Evolutionary conservation across 2,329 filamentous ascomycete species (phyloP), one percentile per base, ranked within the genome.

Genomic region (Scolecobasidium constrictum): DNA sequence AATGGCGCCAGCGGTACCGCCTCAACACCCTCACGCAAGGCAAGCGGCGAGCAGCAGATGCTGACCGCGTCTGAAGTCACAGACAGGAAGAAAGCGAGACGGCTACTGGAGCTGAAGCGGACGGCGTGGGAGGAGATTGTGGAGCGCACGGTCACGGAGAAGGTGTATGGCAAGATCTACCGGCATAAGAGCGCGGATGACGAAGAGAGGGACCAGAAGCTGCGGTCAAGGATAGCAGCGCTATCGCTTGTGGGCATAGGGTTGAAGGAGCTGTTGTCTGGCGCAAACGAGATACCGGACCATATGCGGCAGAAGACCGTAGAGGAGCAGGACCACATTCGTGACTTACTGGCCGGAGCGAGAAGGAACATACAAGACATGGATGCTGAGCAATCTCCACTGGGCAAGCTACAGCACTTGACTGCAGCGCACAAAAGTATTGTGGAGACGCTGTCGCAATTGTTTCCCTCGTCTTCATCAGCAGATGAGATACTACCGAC

Each of bases 401-500:
- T 95, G 2, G 92, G 87, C 15, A 98, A 98, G 64, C 73, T 96
- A 34, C 84, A 87, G 54, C 81, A 87, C 54, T 71, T 98, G 44
- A 94, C 88, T 50, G 78, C 81, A 31, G 85, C 86, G 3, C 92
- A 96, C 61, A 93, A 93, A 66, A 83, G 81, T 49, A 96, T 98
- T 49, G 92, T 98, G 38, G 90, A 96, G 59, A 88, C 87, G 4
- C 59, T 83, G 15, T 79, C 76, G 13, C 72, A 75, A 42, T 64
- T 81, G 16, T 73, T 81, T 43, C 75, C 77, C 6, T 75, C 88
- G 1, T 75, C 76, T 1, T 94, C 92, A 1, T 96, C 92, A 1
- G 92, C 92, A 3, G 92, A 98, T 57, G 92, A 96, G 63, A 93
- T 98, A 43, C 79, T 98, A 59, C 92, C 92, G 1, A 94, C 94